phyloP scores from a whole-genome alignment of 2,329 filamentous ascomycete genomes.

The Alternaria angustiovoidea region DNA sequence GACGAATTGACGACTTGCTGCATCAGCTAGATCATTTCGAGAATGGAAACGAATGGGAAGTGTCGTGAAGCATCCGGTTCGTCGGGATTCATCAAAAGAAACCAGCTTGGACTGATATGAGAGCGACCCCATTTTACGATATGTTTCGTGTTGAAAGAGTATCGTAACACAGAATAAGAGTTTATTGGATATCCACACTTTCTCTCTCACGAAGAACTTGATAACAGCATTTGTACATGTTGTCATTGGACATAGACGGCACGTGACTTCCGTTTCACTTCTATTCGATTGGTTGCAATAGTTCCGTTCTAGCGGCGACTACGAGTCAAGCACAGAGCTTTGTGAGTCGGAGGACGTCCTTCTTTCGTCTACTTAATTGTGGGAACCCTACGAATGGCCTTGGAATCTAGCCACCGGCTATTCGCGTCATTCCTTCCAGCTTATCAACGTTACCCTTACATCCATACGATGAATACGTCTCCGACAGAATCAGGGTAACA shows the following conservation, averaged over 20 bases:
- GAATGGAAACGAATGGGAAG: constrained; percentile 4
- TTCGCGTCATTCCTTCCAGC: neutral
- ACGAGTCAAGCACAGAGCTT: neutral
- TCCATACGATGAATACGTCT: neutral
- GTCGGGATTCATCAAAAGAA: neutral
- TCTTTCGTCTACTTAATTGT: neutral
- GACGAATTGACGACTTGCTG: neutral
- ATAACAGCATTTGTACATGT: neutral
- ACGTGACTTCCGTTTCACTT: neutral
- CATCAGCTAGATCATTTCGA: constrained; percentile 2
- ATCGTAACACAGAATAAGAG: rapidly evolving
- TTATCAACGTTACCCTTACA: neutral
- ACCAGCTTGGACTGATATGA: neutral
- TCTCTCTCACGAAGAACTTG: neutral
- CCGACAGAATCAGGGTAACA: neutral
- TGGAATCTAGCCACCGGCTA: neutral
- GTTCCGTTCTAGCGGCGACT: neutral
- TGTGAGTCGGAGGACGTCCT: neutral
- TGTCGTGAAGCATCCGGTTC: neutral
- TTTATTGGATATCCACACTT: neutral
- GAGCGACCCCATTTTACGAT: neutral
- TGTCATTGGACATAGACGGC: neutral
- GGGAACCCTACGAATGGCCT: neutral
- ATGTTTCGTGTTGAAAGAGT: neutral
- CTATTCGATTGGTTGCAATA: neutral